Base-by-base conservation (phyloP, 768 basidiomycete species). In the Boletellus sp. region DNA sequence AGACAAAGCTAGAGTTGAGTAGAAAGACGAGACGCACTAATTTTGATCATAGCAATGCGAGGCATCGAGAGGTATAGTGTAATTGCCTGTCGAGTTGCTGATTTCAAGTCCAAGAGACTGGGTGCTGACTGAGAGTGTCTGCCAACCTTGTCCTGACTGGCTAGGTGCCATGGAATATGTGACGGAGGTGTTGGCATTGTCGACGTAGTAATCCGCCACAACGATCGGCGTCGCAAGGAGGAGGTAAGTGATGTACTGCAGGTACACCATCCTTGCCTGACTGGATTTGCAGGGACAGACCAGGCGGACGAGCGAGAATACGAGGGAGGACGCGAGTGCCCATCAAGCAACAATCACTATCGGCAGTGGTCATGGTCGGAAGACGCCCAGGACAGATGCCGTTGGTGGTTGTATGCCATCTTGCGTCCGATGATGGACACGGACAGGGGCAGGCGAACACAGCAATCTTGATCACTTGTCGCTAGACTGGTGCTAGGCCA, bases 171-270 rank as follows among this genome's bases (percentile, higher is more conserved):
- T 50, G 17, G 60, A 32, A 42, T 63, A 65, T 16, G 17, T 0
- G 32, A 63, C 37, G 11, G 63, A 63, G 15, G 52, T 24, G 17
- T 64, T 55, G 20, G 57, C 50, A 35, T 64, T 63, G 50, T 65
- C 63, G 17, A 60, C 45, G 28, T 57, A 22, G 44, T 60, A 64
- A 34, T 66, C 50, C 22, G 60, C 63, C 48, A 46, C 38, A 13
- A 50, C 58, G 28, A 43, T 17, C 6, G n/a, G n/a, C n/a, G 53
- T 51, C 9, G 54, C 51, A 38, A 60, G 26, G 19, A 66, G 39
- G 3, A 65, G 22, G 28, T 20, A 19, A 10, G 13, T 19, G 23
- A 53, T 22, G 34, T 39, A 52, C 42, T 45, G 42, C 19, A 34
- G 9, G 43, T 10, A 36, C 51, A 23, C 38, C 53, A 49, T 62